Evolutionary conservation across 108 stramenopile species (phyloP), one percentile per base, ranked within the genome.

Genomic region (Chaetoceros tenuissimus): DNA sequence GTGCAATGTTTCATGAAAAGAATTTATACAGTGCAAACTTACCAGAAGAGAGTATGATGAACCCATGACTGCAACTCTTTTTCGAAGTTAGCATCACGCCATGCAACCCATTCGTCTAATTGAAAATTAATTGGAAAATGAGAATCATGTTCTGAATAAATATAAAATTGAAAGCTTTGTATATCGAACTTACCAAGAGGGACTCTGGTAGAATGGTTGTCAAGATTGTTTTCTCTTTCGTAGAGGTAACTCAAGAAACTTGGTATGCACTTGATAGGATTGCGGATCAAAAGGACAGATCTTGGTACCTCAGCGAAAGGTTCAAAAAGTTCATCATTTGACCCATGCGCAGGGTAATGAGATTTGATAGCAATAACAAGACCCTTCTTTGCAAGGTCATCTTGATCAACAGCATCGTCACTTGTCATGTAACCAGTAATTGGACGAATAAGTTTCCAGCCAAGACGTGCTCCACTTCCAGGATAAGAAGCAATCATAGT

Each of bases 21-120:
- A n/a, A n/a, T n/a, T n/a, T n/a, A n/a, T n/a, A n/a, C n/a, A n/a
- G n/a, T n/a, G n/a, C n/a, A n/a, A n/a, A n/a, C n/a, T n/a, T n/a
- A n/a, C n/a, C n/a, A n/a, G n/a, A n/a, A n/a, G n/a, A n/a, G n/a
- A n/a, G 24, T 24, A 24, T 59, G 58, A 48, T 24, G 18, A n/a
- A 48, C 23, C 58, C 58, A 59, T 25, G n/a, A 19, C 17, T 24
- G 18, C 8, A 59, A 2, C 24, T 59, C 58, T 2, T 47, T 25
- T 23, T 77, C 76, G 29, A 77, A 53, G 31, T 70, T 62, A 24
- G 59, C 57, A 51, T 77, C 53, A 23, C 76, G 55, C 76, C 76
- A 77, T 68, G 73, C 74, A 22, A 67, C 58, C 76, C 76, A 77
- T 44, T 70, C 76, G n/a, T n/a, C n/a, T n/a, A n/a, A n/a, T n/a